A percentile compares a stretch with the other conserved stretches of the same genome.
Evolutionary conservation across 176 grass and related monocot species (phyloP).

Genomic region (Triticum urartu): DNA sequence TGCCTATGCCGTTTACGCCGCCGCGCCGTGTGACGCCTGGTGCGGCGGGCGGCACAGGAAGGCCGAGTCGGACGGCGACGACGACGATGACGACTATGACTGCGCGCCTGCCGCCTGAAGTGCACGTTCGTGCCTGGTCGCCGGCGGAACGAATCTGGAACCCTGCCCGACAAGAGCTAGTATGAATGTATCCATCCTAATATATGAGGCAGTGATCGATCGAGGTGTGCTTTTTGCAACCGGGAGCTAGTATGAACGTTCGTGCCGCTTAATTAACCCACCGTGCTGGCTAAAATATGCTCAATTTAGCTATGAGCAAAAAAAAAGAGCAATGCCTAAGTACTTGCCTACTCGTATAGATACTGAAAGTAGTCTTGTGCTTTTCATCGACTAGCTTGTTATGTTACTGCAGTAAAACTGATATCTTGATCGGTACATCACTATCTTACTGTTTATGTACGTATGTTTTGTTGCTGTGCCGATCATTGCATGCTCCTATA

Average conservation of each 20-base stretch:
- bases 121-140: neutral
- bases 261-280: neutral
- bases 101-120: constrained; percentile 66
- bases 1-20: constrained; percentile 24
- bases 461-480: neutral
- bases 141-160: neutral
- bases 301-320: neutral
- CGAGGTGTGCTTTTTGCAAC: constrained; percentile 1
- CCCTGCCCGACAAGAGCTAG: neutral
- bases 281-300: neutral
- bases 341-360: neutral
- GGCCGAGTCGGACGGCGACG: constrained; percentile 42
- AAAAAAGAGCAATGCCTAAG: too few species aligned
- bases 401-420: constrained; percentile 1
- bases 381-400: neutral
- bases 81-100: constrained; percentile 64
- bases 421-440: neutral
- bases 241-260: neutral
- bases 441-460: neutral
- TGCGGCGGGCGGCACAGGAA: constrained; percentile 25
- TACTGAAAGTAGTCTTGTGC: neutral
- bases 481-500: neutral
- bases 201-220: neutral
- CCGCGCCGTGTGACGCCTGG: neutral
- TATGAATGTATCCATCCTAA: neutral